Base-by-base conservation (phyloP, 345 rosid species). In the Geranium rotundifolium region DNA sequence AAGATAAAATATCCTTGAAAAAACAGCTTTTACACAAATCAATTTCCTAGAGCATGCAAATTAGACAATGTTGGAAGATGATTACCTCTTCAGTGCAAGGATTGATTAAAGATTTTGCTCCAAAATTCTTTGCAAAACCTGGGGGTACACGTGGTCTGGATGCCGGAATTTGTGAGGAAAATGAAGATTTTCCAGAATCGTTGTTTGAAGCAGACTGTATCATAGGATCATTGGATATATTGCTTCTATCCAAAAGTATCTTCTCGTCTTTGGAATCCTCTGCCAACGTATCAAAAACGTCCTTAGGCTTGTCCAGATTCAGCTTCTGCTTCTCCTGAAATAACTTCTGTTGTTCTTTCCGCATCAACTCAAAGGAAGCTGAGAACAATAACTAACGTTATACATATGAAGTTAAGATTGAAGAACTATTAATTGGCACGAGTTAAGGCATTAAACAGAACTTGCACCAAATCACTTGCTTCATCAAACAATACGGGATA, bases 81-180 rank as follows among this genome's bases (percentile, higher is more conserved):
- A 54, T 68, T 78, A 84, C 95, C 91, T 82, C 84, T 46, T 68
- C 77, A 31, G 79, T 68, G 57, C 63, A 70, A 39, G 69, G 57
- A 58, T 77, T 78, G 69, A 61, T 65, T 7, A 71, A 72, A 67
- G 82, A 64, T 74, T 82, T 80, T 58, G 77, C 72, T 67, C 84
- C 90, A 63, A 63, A 57, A 68, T 72, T 81, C 71, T 71, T 80
- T 65, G 85, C 66, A 79, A 93, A 93, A 59, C 99, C 97, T 6
- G 99, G 99, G 52, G 99, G 99, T 67, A 93, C 99, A 75, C 85
- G 96, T 65, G 99, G 99, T 73, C 95, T 82, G 62, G 90, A 74
- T 64, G 84, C 87, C 69, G 76, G 79, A 62, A 73, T 74, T 73
- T 80, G 87, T 19, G 76, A 55, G 59, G 79, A 71, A 29, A 75